phyloP scores from a whole-genome alignment of 768 basidiomycete genomes.

The Leccinum obscurum region DNA sequence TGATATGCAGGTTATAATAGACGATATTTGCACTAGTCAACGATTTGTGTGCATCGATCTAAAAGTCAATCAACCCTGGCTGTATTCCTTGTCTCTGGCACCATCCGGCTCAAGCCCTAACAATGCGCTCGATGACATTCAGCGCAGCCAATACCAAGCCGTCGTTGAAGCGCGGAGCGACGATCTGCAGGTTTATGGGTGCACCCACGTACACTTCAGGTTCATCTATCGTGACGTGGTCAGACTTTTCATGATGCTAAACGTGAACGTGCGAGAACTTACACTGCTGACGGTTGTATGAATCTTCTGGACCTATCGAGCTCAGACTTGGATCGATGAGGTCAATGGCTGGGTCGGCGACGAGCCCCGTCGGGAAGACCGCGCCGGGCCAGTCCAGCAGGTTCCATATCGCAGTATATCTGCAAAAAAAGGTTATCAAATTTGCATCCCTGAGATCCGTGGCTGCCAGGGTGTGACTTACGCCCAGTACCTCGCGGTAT shows the following conservation, averaged over 20 bases:
- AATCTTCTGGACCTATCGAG: slow-evolving; percentile 16
- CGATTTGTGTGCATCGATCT: neutral
- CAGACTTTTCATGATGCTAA: neutral
- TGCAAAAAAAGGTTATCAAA: slow-evolving; percentile 5
- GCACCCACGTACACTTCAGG: slow-evolving; percentile 16
- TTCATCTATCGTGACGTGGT: slow-evolving; percentile 19
- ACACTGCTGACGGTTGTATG: slow-evolving; percentile 21
- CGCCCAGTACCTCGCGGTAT: slow-evolving; percentile 38
- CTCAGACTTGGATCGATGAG: slow-evolving; percentile 3
- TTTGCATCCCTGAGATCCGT: neutral
- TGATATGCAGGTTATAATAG: neutral
- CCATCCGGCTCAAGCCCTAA: slow-evolving; percentile 15
- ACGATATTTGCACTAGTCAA: neutral
- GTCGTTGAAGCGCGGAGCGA: slow-evolving; percentile 27
- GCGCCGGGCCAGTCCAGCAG: slow-evolving; percentile 44
- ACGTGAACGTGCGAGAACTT: neutral
- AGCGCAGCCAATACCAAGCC: slow-evolving; percentile 30
- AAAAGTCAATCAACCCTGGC: neutral
- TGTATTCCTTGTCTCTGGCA: neutral
- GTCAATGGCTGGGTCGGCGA: slow-evolving; percentile 29
- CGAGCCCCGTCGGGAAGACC: slow-evolving; percentile 45
- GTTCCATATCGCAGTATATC: slow-evolving; percentile 46
- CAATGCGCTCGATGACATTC: slow-evolving; percentile 24
- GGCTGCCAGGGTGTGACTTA: neutral
- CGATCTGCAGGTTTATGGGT: slow-evolving; percentile 25